Conservation (phyloP, 371 early-diverging fungal species). For the Parasitella parasitica region DNA sequence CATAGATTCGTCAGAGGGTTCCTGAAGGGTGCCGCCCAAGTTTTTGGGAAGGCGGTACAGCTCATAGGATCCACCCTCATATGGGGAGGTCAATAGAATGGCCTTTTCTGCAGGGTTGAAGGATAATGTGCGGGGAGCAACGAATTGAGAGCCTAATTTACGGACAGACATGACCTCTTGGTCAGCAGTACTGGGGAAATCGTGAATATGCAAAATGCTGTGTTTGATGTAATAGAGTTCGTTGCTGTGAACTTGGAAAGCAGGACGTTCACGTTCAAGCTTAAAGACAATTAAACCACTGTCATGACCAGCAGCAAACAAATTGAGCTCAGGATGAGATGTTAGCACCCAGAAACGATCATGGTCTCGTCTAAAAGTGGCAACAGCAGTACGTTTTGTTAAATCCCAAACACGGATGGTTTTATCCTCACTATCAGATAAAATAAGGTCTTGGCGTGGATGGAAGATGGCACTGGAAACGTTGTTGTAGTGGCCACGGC, state of each 20-base stretch:
- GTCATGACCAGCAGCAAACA: conserved; percentile 98
- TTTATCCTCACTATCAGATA: conserved; percentile 97
- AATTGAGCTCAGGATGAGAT: conserved; percentile 91
- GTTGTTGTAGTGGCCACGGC: conserved; percentile 98
- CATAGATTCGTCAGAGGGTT: conserved; percentile 65
- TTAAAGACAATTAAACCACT: conserved; percentile 97
- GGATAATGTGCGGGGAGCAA: conserved; percentile 78
- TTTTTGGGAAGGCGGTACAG: conserved; percentile 81
- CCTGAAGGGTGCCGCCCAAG: conserved; percentile 63
- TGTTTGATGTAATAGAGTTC: conserved; percentile 84
- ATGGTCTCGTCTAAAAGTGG: conserved; percentile 93
- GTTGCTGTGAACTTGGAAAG: conserved; percentile 79
- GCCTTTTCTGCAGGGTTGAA: conserved; percentile 94
- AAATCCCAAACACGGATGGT: conserved; percentile 97
- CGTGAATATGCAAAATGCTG: conserved; percentile 78
- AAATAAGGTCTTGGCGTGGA: conserved; percentile 88
- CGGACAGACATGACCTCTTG: conserved; percentile 77
- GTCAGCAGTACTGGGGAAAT: conserved; percentile 76
- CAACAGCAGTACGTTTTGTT: conserved; percentile 87
- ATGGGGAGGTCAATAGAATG: conserved; percentile 76
- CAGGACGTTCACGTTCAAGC: conserved; percentile 94
- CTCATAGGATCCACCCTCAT: conserved; percentile 89
- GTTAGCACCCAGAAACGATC: conserved; percentile 98
- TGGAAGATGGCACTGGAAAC: conserved; percentile 94
- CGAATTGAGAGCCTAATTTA: conserved; percentile 61